Conservation (phyloP, 1,284 basidiomycete genomes). For the Gymnopus androsaceus region DNA sequence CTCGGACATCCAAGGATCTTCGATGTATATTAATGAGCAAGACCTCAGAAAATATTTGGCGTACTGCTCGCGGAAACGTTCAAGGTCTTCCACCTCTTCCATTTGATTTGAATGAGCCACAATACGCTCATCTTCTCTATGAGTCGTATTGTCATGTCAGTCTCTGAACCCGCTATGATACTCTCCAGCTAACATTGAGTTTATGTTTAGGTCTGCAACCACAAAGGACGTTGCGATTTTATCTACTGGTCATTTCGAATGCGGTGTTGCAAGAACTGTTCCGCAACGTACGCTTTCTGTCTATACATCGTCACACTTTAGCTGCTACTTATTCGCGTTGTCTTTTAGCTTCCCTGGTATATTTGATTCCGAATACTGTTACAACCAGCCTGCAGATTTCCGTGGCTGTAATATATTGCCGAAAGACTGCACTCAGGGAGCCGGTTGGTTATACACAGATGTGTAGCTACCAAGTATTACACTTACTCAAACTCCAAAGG, state of each 20-base stretch:
- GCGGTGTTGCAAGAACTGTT: conserved; percentile 3
- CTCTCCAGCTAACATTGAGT: not conserved
- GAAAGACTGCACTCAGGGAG: not conserved
- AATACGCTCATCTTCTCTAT: conserved; percentile 12
- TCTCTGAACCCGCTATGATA: not conserved
- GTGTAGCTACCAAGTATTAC: not conserved
- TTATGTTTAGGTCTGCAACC: not conserved
- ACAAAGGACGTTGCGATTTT: not conserved
- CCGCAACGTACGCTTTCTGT: not conserved
- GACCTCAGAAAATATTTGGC: conserved; percentile 26
- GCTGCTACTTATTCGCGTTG: not conserved
- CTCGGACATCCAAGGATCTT: conserved; percentile 29
- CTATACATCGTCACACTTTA: not conserved
- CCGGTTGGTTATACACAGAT: not conserved
- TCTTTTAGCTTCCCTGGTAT: not conserved
- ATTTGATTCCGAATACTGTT: not conserved
- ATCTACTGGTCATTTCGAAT: conserved; percentile 4
- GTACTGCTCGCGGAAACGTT: not conserved
- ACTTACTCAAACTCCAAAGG: not conserved
- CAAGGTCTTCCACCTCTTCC: conserved; percentile 10
- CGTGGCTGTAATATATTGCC: not conserved
- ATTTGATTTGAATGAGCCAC: conserved; percentile 10
- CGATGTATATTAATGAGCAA: conserved; percentile 27
- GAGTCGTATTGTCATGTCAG: conserved; percentile 13
- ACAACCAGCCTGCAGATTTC: not conserved